Conservation (phyloP, 768 basidiomycete species). For the Lyophyllum atratum region DNA sequence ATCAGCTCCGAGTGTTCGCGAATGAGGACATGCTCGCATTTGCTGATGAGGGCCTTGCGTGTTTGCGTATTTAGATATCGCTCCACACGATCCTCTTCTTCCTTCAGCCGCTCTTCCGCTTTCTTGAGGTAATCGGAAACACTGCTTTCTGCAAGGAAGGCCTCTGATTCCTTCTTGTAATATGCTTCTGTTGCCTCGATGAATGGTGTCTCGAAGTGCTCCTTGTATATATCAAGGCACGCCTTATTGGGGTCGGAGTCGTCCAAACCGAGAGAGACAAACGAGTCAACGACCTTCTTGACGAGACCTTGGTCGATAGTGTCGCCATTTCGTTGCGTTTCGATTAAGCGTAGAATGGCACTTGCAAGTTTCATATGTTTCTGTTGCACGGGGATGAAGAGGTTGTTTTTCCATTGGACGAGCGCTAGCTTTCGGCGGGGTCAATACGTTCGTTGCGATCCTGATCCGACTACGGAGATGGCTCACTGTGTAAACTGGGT, state of each 20-base stretch:
- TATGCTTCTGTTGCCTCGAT: slow-evolving; percentile 86
- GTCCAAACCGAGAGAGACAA: slow-evolving; percentile 93
- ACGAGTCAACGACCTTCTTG: slow-evolving; percentile 93
- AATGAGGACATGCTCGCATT: slow-evolving; percentile 93
- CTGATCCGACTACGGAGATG: not conserved
- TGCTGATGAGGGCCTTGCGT: slow-evolving; percentile 73
- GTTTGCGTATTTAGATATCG: slow-evolving; percentile 90
- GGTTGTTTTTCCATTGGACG: slow-evolving; percentile 92
- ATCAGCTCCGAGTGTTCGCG: slow-evolving; percentile 80
- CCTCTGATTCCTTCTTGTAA: slow-evolving; percentile 89
- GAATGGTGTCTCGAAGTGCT: slow-evolving; percentile 89
- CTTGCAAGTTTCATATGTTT: slow-evolving; percentile 81
- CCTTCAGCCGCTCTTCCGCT: slow-evolving; percentile 87
- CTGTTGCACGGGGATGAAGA: slow-evolving; percentile 87
- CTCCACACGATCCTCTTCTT: slow-evolving; percentile 96
- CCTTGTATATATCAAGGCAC: slow-evolving; percentile 90
- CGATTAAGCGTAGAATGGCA: slow-evolving; percentile 87
- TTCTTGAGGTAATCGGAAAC: slow-evolving; percentile 95
- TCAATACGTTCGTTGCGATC: not conserved
- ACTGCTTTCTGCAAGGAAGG: slow-evolving; percentile 85
- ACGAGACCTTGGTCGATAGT: slow-evolving; percentile 90
- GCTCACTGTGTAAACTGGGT: slow-evolving; percentile 92
- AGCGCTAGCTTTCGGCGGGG: slow-evolving; percentile 75
- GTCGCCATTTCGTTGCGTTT: slow-evolving; percentile 92
- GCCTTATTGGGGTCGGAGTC: slow-evolving; percentile 90